Base-by-base conservation (phyloP, 805 yeast species). In the Barnettozyma siamensis region DNA sequence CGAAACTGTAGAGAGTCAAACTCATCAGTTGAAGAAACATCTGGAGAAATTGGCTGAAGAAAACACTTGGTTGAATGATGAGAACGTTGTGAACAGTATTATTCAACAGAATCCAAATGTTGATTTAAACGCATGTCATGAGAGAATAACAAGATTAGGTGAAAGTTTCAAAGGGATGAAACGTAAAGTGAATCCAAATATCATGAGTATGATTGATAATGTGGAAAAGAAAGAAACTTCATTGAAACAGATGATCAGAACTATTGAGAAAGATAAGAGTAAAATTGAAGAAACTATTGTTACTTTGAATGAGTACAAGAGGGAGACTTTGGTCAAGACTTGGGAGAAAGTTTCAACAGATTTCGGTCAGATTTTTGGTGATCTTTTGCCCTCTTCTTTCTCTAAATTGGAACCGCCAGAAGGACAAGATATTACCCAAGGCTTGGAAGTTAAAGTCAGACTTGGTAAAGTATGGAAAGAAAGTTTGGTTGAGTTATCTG, bases 401-500 rank as follows among this genome's bases (percentile, higher is more conserved):
- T 95, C 98, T 2, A 88, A 88, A 60, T 71, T 91, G 45, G 95
- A 83, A 12, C 88, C 94, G 3, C 75, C 78, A 3, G 87, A 88
- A 49, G 76, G 77, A n/a, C 73, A 74, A 53, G 94, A 87, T 55
- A 84, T 93, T 9, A 85, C 95, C 1, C 77, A 83, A 50, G 99
- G 99, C 16, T 69, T 93, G 13, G 95, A 87, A 57, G 93, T 93
- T 19, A 83, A 80, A 55, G 98, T 93, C 1, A 80, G 85, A 57
- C 67, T 93, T 13, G 99, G 99, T 3, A 79, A 75, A 34, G 87
- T 91, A 5, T 93, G 99, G 99, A 93, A 91, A 58, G 96, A 89
- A 52, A 84, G 95, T 55, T 72, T 93, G 46, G 94, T 88, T 10
- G 99, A 93, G 64, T 70, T 93, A 34, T 86, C 96, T 7, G 99